These are phyloP conservation scores for Aspergillus cejpii DNA, from an alignment of 2,329 filamentous ascomycete genomes.

Conservation along the genomic window DNA sequence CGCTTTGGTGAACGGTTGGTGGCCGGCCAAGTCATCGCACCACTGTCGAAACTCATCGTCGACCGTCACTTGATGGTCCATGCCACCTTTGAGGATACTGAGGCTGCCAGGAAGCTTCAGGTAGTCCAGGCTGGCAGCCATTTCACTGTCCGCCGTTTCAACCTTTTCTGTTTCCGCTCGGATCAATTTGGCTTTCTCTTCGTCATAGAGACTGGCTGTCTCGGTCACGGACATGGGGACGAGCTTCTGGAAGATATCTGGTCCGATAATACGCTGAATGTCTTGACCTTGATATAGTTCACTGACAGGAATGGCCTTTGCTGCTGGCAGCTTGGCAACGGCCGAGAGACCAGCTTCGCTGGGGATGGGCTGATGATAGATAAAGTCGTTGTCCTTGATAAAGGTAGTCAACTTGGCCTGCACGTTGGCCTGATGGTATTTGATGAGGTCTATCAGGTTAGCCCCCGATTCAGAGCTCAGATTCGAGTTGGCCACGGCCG, in stretches of 20 bases:
- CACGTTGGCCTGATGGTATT: constrained; percentile 70
- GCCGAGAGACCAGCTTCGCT: constrained; percentile 72
- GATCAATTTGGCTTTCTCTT: constrained; percentile 94
- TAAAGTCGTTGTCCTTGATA: constrained; percentile 92
- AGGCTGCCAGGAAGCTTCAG: constrained; percentile 81
- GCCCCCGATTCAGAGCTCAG: constrained; percentile 70
- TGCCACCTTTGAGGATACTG: constrained; percentile 84
- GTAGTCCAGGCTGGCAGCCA: constrained; percentile 92
- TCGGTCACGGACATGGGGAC: constrained; percentile 94
- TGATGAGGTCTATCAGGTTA: constrained; percentile 71
- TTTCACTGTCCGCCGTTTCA: constrained; percentile 86
- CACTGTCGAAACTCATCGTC: constrained; percentile 89
- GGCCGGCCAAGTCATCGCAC: constrained; percentile 86
- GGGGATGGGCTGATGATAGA: constrained; percentile 90
- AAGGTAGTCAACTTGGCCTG: constrained; percentile 72
- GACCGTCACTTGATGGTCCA: constrained; percentile 79
- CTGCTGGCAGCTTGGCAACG: constrained; percentile 85
- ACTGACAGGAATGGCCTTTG: constrained; percentile 93
- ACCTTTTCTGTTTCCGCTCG: constrained; percentile 90
- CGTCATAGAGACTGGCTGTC: constrained; percentile 92
- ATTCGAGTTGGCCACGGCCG: constrained; percentile 74
- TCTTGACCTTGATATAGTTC: constrained; percentile 96
- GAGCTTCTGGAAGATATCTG: constrained; percentile 94
- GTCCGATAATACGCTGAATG: constrained; percentile 92
- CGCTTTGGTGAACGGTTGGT: constrained; percentile 69